Evolutionary conservation across 2,329 filamentous ascomycete species (phyloP).

Genomic region (Cordyceps militaris): DNA sequence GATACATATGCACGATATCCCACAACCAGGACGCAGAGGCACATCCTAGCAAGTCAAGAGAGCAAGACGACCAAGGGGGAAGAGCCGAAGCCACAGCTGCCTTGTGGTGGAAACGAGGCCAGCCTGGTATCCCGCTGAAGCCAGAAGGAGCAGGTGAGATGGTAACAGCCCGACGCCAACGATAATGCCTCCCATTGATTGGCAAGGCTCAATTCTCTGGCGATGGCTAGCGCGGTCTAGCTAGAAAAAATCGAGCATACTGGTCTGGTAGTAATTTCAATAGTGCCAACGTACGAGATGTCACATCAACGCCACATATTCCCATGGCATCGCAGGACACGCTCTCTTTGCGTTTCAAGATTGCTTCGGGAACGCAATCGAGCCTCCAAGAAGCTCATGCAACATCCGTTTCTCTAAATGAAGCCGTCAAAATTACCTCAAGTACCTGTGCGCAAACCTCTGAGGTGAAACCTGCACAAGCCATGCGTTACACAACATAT

Average conservation of each 20-base stretch:
- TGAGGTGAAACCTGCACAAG: not conserved
- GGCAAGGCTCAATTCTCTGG: not conserved
- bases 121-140: not conserved
- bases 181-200: not conserved
- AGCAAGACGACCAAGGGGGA: not conserved
- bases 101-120: constrained; percentile 4
- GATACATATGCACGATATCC: constrained; percentile 10
- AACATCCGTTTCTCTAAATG: not conserved
- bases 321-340: not conserved
- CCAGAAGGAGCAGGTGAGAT: constrained; percentile 1
- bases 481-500: not conserved
- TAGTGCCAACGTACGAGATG: not conserved
- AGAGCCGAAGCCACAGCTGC: constrained; percentile 1
- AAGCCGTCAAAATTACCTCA: not conserved
- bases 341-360: not conserved
- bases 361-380: not conserved
- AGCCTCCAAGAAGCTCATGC: not conserved
- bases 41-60: constrained; percentile 1
- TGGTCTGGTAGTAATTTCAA: not conserved
- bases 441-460: not conserved
- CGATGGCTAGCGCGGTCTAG: not conserved
- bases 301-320: not conserved
- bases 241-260: not conserved
- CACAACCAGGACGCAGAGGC: not conserved
- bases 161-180: not conserved